Evolutionary conservation across 139 green algal species (phyloP).

Genomic region (Chlorella vulgaris): DNA sequence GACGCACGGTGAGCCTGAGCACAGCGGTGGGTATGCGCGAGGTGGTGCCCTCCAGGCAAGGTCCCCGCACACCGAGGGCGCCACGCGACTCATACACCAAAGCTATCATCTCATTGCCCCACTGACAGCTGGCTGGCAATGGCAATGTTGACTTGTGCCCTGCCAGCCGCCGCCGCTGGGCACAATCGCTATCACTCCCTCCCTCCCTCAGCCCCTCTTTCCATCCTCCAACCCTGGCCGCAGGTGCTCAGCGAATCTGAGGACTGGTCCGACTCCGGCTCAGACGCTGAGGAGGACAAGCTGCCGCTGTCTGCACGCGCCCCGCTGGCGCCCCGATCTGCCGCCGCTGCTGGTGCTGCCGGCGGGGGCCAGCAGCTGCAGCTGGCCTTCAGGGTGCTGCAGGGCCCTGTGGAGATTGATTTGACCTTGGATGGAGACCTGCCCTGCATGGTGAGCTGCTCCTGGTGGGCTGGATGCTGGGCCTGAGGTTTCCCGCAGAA

Average conservation of each 20-base stretch:
- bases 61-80: too few species aligned
- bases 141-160: too few species aligned
- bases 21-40: too few species aligned
- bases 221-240: too few species aligned
- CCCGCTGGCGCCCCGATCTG: neutral
- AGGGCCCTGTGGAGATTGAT: conserved; percentile 2
- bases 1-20: neutral
- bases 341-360: neutral
- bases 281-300: neutral
- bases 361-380: too few species aligned
- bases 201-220: too few species aligned
- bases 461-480: neutral
- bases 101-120: too few species aligned
- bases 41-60: too few species aligned
- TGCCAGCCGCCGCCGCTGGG: too few species aligned
- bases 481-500: neutral
- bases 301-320: neutral
- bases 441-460: conserved; percentile 21
- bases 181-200: too few species aligned
- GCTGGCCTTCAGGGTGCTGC: conserved; percentile 1
- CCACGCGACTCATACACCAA: too few species aligned
- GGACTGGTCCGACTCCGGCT: neutral
- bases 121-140: too few species aligned
- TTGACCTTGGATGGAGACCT: neutral
- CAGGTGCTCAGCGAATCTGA: neutral